Conservation (phyloP, 805 yeast species). For the Candida ficus region DNA sequence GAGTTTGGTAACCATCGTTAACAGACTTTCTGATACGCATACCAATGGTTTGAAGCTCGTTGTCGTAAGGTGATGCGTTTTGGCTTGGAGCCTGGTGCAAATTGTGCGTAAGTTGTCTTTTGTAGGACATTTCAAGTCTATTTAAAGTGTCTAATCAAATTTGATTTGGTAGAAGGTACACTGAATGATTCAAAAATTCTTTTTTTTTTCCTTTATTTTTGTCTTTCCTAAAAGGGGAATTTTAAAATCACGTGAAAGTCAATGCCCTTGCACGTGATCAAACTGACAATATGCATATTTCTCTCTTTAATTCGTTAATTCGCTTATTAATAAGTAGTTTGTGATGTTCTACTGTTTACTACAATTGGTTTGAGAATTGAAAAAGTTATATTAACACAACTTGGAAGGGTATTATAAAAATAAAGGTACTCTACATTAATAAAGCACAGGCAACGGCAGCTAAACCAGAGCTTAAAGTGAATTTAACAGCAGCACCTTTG, state of each 20-base stretch:
- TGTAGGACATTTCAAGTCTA: conserved; percentile 24
- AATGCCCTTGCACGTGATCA: no score
- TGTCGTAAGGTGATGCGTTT: conserved; percentile 30
- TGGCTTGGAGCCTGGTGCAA: conserved; percentile 19
- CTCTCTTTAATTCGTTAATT: no score
- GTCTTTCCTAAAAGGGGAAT: conserved; percentile 4
- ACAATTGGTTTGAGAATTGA: no score
- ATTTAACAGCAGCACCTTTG: conserved; percentile 39
- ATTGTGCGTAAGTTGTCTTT: conserved; percentile 30
- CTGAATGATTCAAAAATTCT: no score
- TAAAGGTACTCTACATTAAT: neutral
- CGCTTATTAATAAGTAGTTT: no score
- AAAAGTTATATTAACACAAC: no score
- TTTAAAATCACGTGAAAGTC: conserved; percentile 5
- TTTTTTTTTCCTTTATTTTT: neutral
- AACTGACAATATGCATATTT: no score
- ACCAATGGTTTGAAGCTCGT: conserved; percentile 50
- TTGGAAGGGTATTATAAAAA: neutral
- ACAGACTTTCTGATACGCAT: conserved; percentile 70
- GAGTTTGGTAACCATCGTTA: conserved; percentile 48
- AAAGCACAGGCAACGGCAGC: neutral
- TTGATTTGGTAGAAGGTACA: no score
- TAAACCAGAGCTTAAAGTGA: neutral
- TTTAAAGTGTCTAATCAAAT: no score
- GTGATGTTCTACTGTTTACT: no score